These are phyloP conservation scores for Parafenestella ontariensis DNA, from an alignment of 2,329 filamentous ascomycete genomes.

Conservation along the genomic window DNA sequence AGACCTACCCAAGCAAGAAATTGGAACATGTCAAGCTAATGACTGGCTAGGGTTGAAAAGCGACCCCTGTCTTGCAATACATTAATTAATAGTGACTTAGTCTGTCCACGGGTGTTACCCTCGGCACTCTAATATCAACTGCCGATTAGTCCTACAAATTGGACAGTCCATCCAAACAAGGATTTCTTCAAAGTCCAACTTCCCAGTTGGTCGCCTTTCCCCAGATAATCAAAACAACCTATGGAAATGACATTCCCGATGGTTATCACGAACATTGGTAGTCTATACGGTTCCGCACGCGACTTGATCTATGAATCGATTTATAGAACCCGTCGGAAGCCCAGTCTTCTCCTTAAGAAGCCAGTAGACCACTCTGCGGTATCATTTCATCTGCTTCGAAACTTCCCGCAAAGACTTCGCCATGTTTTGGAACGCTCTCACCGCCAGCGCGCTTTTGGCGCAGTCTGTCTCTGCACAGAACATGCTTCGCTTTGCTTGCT, in stretches of 20 bases:
- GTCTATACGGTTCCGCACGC: slow-evolving; percentile 11
- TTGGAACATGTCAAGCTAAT: neutral
- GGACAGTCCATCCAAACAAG: slow-evolving; percentile 16
- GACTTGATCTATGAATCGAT: neutral
- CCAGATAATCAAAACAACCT: slow-evolving; percentile 7
- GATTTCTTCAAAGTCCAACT: slow-evolving; percentile 2
- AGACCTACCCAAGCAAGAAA: neutral
- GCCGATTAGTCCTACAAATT: slow-evolving; percentile 24
- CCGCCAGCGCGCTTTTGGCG: slow-evolving; percentile 26
- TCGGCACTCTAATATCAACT: slow-evolving; percentile 29
- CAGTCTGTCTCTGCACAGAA: slow-evolving; percentile 38
- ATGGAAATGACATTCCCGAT: slow-evolving; percentile 10
- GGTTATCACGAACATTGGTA: slow-evolving; percentile 5
- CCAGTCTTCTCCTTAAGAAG: slow-evolving; percentile 16
- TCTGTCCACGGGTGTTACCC: slow-evolving; percentile 9
- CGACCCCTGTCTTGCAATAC: neutral
- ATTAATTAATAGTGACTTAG: neutral
- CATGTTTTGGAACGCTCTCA: slow-evolving; percentile 36
- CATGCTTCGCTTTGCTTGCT: slow-evolving; percentile 46
- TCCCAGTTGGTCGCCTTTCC: slow-evolving; percentile 10
- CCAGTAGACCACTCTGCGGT: neutral
- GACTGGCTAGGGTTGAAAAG: neutral
- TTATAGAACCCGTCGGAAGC: neutral
- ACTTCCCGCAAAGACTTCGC: slow-evolving; percentile 5
- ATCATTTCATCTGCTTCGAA: neutral